Evolutionary conservation across 768 basidiomycete species (phyloP).

Genomic region (Plicaturopsis crispa): DNA sequence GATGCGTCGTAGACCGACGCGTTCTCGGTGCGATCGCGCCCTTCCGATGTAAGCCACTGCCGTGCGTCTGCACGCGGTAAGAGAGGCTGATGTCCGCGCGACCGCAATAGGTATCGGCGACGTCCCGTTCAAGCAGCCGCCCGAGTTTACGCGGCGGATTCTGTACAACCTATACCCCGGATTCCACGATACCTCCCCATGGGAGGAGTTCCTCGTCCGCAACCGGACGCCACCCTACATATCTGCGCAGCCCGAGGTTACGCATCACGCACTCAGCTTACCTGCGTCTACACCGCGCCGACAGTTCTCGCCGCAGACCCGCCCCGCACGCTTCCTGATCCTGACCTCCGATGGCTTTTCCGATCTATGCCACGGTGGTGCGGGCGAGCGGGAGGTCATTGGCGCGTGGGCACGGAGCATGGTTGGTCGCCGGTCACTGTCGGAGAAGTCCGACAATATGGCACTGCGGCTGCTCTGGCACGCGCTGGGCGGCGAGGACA

Average conservation of each 20-base stretch:
- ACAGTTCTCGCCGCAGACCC: slow-evolving; percentile 5
- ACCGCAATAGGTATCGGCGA: slow-evolving; percentile 59
- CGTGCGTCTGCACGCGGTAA: slow-evolving; percentile 9
- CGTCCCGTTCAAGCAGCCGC: slow-evolving; percentile 69
- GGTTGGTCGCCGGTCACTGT: slow-evolving; percentile 18
- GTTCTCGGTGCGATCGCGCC: slow-evolving; percentile 75
- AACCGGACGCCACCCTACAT: slow-evolving; percentile 63
- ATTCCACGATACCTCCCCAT: slow-evolving; percentile 49
- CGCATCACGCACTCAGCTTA: slow-evolving; percentile 43
- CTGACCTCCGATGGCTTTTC: slow-evolving; percentile 63
- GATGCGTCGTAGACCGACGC: slow-evolving; percentile 56
- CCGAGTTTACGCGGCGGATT: slow-evolving; percentile 56
- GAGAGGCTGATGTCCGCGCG: too few species aligned
- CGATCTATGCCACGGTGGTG: slow-evolving; percentile 47
- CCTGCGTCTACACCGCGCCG: too few species aligned
- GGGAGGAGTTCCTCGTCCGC: slow-evolving; percentile 61
- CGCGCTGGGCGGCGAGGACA: slow-evolving; percentile 51
- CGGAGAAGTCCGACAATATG: slow-evolving; percentile 31
- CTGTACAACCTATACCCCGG: slow-evolving; percentile 61
- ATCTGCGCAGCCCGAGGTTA: slow-evolving; percentile 55
- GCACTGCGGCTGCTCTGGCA: slow-evolving; percentile 51
- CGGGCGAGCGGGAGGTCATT: slow-evolving; percentile 38
- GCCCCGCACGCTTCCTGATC: slow-evolving; percentile 41
- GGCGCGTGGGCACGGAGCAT: slow-evolving; percentile 44
- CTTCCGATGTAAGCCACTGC: slow-evolving; percentile 53